Evolutionary conservation across 1,284 basidiomycete species (phyloP).

Genomic region (Hymenochaete sp.): DNA sequence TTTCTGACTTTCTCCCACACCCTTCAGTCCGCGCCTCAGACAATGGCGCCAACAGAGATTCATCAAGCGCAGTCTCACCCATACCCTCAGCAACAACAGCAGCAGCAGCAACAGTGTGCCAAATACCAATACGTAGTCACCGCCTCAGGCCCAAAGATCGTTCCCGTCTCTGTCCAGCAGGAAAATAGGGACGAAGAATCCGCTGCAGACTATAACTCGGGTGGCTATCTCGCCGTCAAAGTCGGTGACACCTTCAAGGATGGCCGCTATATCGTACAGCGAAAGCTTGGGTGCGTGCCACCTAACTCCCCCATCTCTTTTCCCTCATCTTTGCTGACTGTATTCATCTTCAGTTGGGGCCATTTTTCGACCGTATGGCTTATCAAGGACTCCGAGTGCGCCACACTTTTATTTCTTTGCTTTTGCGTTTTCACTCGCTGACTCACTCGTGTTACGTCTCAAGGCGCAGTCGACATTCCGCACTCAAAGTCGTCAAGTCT

Average conservation of each 20-base stretch:
- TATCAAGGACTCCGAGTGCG: slow-evolving; percentile 59
- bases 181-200: slow-evolving; percentile 67
- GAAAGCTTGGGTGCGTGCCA: slow-evolving; percentile 68
- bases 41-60: slow-evolving; percentile 43
- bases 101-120: slow-evolving; percentile 42
- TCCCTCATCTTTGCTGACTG: slow-evolving; percentile 17
- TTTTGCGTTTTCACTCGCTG: slow-evolving; percentile 17
- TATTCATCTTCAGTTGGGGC: slow-evolving; percentile 58
- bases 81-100: slow-evolving; percentile 1
- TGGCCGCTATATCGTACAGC: slow-evolving; percentile 67
- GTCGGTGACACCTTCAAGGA: slow-evolving; percentile 75
- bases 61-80: neutral
- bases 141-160: slow-evolving; percentile 54
- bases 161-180: slow-evolving; percentile 50
- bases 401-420: slow-evolving; percentile 14
- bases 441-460: slow-evolving; percentile 20
- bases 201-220: slow-evolving; percentile 70
- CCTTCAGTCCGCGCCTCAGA: neutral
- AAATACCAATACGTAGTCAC: slow-evolving; percentile 71
- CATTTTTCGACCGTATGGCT: slow-evolving; percentile 88
- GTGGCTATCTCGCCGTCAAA: slow-evolving; percentile 74
- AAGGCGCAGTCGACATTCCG: slow-evolving; percentile 67
- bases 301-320: slow-evolving; percentile 16
- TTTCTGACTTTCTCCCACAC: neutral
- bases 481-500: slow-evolving; percentile 90